Conservation (phyloP, 441 rosid genomes). For the Hura crepitans region DNA sequence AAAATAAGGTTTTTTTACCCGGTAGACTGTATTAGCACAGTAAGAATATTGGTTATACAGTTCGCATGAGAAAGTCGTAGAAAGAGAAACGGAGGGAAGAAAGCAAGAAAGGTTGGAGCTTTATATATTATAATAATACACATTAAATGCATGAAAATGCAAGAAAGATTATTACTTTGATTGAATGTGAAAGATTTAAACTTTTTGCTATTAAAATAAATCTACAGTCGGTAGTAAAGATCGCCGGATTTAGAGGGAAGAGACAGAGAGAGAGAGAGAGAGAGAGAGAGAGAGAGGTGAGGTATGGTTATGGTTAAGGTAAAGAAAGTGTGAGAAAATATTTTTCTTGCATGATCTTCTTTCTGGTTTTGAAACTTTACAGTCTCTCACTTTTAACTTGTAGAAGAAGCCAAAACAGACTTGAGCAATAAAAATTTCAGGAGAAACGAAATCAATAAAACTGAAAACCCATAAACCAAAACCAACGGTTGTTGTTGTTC, state of each 20-base stretch:
- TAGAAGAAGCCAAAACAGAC: conserved; percentile 27
- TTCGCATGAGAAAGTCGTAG: conserved; percentile 16
- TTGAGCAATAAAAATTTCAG: background rate
- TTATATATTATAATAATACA: too few species aligned
- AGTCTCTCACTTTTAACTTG: conserved; percentile 20
- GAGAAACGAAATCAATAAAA: too few species aligned
- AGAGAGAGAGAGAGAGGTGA: background rate
- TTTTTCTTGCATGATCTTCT: conserved; percentile 14
- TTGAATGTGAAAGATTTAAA: background rate
- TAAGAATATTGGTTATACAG: background rate
- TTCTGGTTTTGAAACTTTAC: conserved; percentile 14
- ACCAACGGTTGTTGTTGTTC: background rate
- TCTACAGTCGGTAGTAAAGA: conserved; percentile 16
- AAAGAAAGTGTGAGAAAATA: background rate
- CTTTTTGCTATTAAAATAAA: background rate
- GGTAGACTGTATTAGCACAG: background rate
- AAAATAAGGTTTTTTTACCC: conserved; percentile 10
- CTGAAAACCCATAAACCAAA: background rate
- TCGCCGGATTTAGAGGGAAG: conserved; percentile 40
- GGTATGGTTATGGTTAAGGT: background rate
- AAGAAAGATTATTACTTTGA: too few species aligned
- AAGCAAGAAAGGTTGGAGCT: conserved; percentile 12
- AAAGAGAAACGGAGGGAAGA: background rate
- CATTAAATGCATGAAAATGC: too few species aligned
- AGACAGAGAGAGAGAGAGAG: conserved; percentile 1